These are phyloP conservation scores for Acanthamoeba castellanii DNA, from an alignment of 208 protist species.

Conservation along the genomic window DNA sequence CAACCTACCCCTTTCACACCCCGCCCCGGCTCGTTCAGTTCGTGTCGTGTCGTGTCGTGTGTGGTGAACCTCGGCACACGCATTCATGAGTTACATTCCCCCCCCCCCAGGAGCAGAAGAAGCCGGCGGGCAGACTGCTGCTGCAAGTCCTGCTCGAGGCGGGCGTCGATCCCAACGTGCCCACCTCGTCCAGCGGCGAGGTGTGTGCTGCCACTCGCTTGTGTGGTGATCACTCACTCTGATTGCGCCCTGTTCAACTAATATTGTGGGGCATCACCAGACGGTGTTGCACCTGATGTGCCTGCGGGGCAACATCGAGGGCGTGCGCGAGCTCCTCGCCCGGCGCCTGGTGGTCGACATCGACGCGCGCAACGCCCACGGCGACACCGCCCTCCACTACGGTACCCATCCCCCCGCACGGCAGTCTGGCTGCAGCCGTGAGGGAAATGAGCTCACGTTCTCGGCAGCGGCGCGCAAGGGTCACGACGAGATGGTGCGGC, in stretches of 20 bases:
- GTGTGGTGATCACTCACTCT: no score
- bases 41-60: no score
- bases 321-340: background rate
- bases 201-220: no score
- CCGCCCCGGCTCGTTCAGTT: no score
- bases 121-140: background rate
- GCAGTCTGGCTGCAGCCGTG: no score
- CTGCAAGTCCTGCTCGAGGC: background rate
- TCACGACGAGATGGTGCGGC: background rate
- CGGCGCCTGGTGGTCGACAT: background rate
- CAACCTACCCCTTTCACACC: no score
- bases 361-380: background rate
- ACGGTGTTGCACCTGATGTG: slow-evolving; percentile 4
- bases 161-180: slow-evolving; percentile 1
- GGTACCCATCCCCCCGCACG: background rate
- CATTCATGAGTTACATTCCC: no score
- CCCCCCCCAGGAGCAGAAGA: background rate
- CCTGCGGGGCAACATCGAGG: background rate
- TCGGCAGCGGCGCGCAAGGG: background rate
- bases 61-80: no score
- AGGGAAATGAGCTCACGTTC: no score
- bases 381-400: slow-evolving; percentile 16
- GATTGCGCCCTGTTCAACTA: no score
- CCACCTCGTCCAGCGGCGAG: background rate
- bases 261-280: background rate